A percentile compares a stretch with the other conserved stretches of the same genome.
Evolutionary conservation across 2,329 filamentous ascomycete species (phyloP).

Genomic region (Xylaria arbuscula): DNA sequence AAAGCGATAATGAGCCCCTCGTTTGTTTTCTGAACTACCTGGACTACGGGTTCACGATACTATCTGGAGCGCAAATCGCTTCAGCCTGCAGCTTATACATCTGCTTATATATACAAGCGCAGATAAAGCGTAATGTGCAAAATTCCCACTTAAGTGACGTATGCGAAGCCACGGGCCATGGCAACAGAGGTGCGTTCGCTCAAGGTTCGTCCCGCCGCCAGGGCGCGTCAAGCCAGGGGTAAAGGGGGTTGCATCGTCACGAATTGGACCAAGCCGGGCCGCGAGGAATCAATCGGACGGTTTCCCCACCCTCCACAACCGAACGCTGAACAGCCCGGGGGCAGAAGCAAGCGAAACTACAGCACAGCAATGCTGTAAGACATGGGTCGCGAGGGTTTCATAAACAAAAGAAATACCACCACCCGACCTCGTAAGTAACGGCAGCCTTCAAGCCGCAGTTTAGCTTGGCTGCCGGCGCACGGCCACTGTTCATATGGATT

Average conservation of each 20-base stretch:
- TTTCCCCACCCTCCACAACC: constrained; percentile 19
- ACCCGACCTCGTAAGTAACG: not conserved
- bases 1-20: no score
- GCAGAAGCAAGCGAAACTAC: not conserved
- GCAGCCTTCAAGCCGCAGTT: not conserved
- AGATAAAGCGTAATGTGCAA: not conserved
- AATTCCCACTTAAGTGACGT: constrained; percentile 15
- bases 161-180: not conserved
- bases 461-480: not conserved
- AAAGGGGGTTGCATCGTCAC: constrained; percentile 27
- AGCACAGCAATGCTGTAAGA: not conserved
- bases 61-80: not conserved
- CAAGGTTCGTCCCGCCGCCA: constrained; percentile 25
- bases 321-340: not conserved
- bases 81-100: not conserved
- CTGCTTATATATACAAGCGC: not conserved
- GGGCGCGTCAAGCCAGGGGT: constrained; percentile 25
- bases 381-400: constrained; percentile 11
- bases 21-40: no score
- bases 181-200: constrained; percentile 3
- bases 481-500: not conserved
- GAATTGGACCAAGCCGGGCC: constrained; percentile 14
- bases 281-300: constrained; percentile 22
- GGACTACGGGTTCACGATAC: not conserved
- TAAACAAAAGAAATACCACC: constrained; percentile 1